Evolutionary conservation across 768 basidiomycete genomes (phyloP).

Genomic region (Candolleomyces eurysporus): DNA sequence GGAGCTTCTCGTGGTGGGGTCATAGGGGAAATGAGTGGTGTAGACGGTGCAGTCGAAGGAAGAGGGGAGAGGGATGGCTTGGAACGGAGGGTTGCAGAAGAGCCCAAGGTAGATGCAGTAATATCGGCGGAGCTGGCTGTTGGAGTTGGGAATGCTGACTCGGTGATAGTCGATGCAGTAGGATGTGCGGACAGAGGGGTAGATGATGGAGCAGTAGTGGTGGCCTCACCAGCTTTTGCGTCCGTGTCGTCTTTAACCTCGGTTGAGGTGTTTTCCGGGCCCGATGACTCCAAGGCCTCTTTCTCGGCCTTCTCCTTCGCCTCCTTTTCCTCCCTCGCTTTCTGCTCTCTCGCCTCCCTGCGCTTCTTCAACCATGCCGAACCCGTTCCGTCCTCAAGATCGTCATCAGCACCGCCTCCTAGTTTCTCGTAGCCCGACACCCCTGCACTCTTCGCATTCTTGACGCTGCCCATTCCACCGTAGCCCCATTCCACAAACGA

Average conservation of each 20-base stretch:
- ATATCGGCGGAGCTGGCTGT: not conserved
- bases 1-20: not conserved
- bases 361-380: slow-evolving; percentile 79
- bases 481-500: slow-evolving; percentile 94
- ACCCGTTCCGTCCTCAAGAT: slow-evolving; percentile 82
- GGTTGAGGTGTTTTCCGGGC: not conserved
- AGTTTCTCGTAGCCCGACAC: slow-evolving; percentile 25
- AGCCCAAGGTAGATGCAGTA: not conserved
- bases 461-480: slow-evolving; percentile 75
- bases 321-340: slow-evolving; percentile 43
- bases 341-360: slow-evolving; percentile 54
- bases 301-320: slow-evolving; percentile 21
- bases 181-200: not conserved
- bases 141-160: not conserved
- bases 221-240: not conserved
- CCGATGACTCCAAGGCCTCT: slow-evolving; percentile 3
- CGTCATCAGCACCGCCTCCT: slow-evolving; percentile 31
- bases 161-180: slow-evolving; percentile 3
- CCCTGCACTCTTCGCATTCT: slow-evolving; percentile 36
- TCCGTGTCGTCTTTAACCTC: not conserved
- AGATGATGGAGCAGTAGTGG: not conserved
- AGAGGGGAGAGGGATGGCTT: not conserved
- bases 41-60: slow-evolving; percentile 4
- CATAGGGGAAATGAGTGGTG: slow-evolving; percentile 3
- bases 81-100: not conserved